Evolutionary conservation across 1,139 yeast species (phyloP).

Genomic region (Debaryomyces coudertii): DNA sequence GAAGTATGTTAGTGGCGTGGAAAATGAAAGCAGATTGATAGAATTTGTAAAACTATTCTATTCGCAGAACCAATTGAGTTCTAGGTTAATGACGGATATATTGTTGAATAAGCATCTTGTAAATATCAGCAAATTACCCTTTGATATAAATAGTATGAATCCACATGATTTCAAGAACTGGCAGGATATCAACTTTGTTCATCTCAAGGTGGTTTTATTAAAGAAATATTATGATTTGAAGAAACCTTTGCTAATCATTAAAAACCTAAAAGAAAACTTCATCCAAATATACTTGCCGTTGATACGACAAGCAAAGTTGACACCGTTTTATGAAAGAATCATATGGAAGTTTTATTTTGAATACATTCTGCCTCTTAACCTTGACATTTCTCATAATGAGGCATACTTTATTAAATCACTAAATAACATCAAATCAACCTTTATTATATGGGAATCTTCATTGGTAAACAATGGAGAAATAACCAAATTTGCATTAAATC

Average conservation of each 20-base stretch:
- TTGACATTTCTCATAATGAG: constrained; percentile 23
- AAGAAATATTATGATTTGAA: constrained; percentile 40
- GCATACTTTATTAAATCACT: constrained; percentile 27
- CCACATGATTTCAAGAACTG: constrained; percentile 13
- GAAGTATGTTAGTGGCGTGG: constrained; percentile 25
- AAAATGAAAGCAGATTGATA: constrained; percentile 29
- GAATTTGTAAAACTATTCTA: constrained; percentile 32
- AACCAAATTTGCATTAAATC: constrained; percentile 20
- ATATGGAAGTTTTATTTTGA: constrained; percentile 49
- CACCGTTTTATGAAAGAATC: constrained; percentile 46
- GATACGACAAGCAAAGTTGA: constrained; percentile 26
- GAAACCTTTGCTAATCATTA: constrained; percentile 36
- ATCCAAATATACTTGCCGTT: constrained; percentile 28
- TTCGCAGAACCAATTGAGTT: constrained; percentile 30
- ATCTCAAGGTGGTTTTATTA: constrained; percentile 35
- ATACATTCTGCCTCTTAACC: constrained; percentile 25
- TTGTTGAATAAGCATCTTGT: constrained; percentile 32
- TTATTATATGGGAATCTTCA: constrained; percentile 47
- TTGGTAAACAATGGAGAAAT: constrained; percentile 19
- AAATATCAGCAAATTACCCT: constrained; percentile 28
- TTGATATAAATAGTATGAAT: constrained; percentile 18
- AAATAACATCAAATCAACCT: constrained; percentile 30
- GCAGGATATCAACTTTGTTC: constrained; percentile 18
- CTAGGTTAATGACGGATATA: constrained; percentile 30
- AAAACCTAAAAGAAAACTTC: constrained; percentile 34